Evolutionary conservation across 2,329 filamentous ascomycete genomes (phyloP), one percentile per base, ranked within the genome.

Genomic region (Arachnopeziza araneosa): DNA sequence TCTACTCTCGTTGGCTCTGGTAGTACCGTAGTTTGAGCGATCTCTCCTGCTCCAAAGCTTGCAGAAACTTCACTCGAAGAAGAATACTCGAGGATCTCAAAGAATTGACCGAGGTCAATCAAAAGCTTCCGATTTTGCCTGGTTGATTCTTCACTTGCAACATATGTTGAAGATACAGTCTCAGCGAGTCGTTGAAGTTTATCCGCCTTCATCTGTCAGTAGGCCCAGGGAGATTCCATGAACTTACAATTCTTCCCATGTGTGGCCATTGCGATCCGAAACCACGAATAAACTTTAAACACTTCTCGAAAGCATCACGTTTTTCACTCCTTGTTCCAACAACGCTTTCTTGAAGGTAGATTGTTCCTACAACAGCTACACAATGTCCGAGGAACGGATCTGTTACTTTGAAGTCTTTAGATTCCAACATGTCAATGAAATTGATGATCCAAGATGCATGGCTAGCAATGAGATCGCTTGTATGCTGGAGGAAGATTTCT

Each of bases 391-490:
- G 65, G 23, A 78, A 74, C 1, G 78, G 78, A 66, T 80, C 78
- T 5, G 77, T 77, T 8, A 79, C 74, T 54, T 75, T 69, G 58
- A 81, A 79, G 0, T 68, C 69, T 66, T 79, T 77, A 64, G 77
- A 73, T 69, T 75, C 71, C 60, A 77, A 73, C 62, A 76, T 75
- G 53, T 80, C 76, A 52, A 83, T 75, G 54, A 81, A 78, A 65
- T 81, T 78, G 3, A 81, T 75, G 24, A 82, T 80, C 80, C 80
- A 83, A 0, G 77, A 77, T 0, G 78, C 78, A 61, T 82, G 80
- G 0, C 77, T 77, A 0, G 77, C 76, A 26, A 81, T 80, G 24
- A 79, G 71, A 57, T 82, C 80, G 14, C 78, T 79, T 0, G 78
- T 81, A 62, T 82, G 79, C 54, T 82, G 80, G 1, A 83, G 74